Base-by-base conservation (phyloP, 495 filamentous ascomycete genomes). In the Lepraria neglecta region DNA sequence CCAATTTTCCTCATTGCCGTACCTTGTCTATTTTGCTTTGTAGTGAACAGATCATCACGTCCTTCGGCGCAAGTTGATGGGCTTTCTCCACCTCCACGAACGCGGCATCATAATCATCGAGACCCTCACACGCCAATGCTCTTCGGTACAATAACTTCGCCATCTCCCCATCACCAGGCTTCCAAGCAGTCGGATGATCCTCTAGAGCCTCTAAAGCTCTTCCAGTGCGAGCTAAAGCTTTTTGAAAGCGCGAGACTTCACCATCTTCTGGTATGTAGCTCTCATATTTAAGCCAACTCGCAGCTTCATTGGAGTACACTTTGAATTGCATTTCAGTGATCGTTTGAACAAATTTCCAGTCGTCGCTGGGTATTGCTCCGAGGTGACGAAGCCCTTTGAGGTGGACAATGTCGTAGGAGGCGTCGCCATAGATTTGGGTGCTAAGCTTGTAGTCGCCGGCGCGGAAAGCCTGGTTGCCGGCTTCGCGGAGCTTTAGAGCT, bases 291-390 rank as follows among this genome's bases (percentile, higher is more conserved):
- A 52, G 48, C 48, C 48, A 52, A 33, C 48, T 52, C 17, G 48
- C 48, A 15, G 48, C 48, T 52, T 52, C 48, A 7, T 52, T 52
- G 5, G 48, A 52, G 19, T 52, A 31, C 6, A 52, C 27, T 33
- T 52, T 52, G 48, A 52, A 52, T 31, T 52, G 48, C 48, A 52
- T 52, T 17, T 52, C 48, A n/a, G 48, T 52, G 12, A 52, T n/a
- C 28, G 48, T 52, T 52, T 52, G 27, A 1, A n/a, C 19, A n/a
- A 52, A 52, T 0, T 52, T 31, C n/a, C 27, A 3, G 28, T 52
- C 48, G 15, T 52, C 48, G n/a, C 48, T 52, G 5, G 48, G 48
- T 30, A 52, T 33, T 2, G 48, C 48, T n/a, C 48, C 48, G 17
- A 52, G n/a, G 28, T 33, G 27, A 17, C 31, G 28, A n/a, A 52